A percentile compares a stretch with the other conserved stretches of the same genome.
phyloP scores from a whole-genome alignment of 148 eudicot species.

The Arbutus unedo region DNA sequence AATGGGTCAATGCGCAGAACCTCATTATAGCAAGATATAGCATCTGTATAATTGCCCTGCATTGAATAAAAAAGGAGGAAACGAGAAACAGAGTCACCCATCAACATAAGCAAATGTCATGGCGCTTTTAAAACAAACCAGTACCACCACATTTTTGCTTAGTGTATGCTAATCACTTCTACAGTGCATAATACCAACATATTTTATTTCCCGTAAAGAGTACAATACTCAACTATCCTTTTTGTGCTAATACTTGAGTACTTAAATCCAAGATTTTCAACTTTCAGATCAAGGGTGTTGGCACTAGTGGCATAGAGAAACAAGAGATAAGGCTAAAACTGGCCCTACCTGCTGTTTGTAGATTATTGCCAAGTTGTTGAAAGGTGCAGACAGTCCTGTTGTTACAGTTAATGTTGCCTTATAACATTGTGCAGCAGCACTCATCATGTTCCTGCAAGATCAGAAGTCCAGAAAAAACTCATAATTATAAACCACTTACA shows the following conservation, averaged over 20 bases:
- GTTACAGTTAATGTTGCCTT: conserved; percentile 86
- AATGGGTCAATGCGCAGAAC: conserved; percentile 87
- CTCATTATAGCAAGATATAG: conserved; percentile 91
- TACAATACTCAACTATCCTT: neutral
- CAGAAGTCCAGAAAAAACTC: conserved; percentile 14
- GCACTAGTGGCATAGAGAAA: neutral
- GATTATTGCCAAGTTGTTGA: conserved; percentile 85
- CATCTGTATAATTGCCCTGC: conserved; percentile 84
- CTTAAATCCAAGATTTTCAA: neutral
- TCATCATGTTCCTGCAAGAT: conserved; percentile 77
- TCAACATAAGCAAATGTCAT: neutral
- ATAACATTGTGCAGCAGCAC: conserved; percentile 82
- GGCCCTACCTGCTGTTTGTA: conserved; percentile 84
- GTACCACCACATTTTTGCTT: neutral
- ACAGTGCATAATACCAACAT: neutral
- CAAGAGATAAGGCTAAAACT: neutral
- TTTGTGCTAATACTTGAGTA: neutral
- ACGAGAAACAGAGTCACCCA: neutral
- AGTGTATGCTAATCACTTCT: neutral
- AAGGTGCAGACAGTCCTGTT: conserved; percentile 93
- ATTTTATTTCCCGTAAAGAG: neutral
- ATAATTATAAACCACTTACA: neutral
- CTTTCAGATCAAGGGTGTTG: neutral
- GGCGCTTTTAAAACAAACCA: neutral
- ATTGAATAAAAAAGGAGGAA: neutral